These are phyloP conservation scores for Syzygium malaccense DNA, from an alignment of 441 rosid species.

Conservation along the genomic window DNA sequence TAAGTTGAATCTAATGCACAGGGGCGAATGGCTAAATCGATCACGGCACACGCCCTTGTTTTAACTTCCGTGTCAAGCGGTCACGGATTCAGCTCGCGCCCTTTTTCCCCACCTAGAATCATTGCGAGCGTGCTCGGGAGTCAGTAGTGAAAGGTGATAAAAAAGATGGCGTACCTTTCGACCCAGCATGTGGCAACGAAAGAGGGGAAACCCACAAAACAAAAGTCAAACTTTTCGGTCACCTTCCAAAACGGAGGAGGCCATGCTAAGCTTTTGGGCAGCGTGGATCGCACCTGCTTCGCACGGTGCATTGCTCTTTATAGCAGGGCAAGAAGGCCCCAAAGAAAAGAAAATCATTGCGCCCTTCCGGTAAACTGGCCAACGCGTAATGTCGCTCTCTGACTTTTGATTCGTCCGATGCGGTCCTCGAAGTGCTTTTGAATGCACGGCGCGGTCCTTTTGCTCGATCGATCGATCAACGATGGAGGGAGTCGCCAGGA, in stretches of 20 bases:
- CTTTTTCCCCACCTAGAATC: background rate
- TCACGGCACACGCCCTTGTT: background rate
- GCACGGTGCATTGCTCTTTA: background rate
- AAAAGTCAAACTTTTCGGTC: background rate
- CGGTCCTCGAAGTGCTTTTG: too few relatives aligned
- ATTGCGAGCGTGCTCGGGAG: background rate
- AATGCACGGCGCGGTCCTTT: too few relatives aligned
- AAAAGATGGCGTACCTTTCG: background rate
- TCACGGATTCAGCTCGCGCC: background rate
- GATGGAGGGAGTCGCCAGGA: background rate
- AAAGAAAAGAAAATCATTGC: background rate
- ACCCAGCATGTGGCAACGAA: background rate
- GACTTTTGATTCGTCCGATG: background rate
- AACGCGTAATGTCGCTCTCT: accelerated
- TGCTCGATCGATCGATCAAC: background rate
- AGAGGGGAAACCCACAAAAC: background rate
- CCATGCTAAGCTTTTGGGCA: accelerated
- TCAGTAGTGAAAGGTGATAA: background rate
- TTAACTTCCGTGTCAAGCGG: background rate
- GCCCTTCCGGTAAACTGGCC: background rate
- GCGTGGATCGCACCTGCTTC: background rate
- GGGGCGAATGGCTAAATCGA: background rate
- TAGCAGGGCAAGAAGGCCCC: background rate
- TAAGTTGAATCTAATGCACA: background rate
- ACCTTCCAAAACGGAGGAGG: background rate